These are phyloP conservation scores for Fusarium albidum DNA, from an alignment of 2,329 filamentous ascomycete species.

Conservation along the genomic window DNA sequence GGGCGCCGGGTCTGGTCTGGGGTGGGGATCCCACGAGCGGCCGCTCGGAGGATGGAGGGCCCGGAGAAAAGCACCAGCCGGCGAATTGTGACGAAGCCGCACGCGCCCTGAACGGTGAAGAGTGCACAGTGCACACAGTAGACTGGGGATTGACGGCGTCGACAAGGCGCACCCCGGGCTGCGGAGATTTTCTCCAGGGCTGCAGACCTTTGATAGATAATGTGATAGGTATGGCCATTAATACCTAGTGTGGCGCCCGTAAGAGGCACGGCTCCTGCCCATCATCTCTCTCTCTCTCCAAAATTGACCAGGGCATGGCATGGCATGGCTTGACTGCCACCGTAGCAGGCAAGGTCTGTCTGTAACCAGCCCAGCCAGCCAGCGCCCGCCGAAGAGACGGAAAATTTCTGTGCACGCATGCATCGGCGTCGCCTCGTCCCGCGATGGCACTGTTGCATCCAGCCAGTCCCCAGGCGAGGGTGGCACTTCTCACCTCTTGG, in stretches of 20 bases:
- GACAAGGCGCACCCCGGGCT: conserved; percentile 6
- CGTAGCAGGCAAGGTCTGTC: conserved; percentile 8
- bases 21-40: conserved; percentile 21
- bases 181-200: conserved; percentile 29
- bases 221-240: conserved; percentile 12
- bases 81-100: conserved; percentile 8
- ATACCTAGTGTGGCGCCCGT: conserved; percentile 9
- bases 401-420: conserved; percentile 37
- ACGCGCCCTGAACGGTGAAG: too few relatives aligned
- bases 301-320: conserved; percentile 20
- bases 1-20: conserved; percentile 16
- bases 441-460: conserved; percentile 44
- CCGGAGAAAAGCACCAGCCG: neutral
- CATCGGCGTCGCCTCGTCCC: conserved; percentile 37
- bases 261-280: conserved; percentile 14
- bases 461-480: conserved; percentile 32
- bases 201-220: conserved; percentile 21
- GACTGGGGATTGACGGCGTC: conserved; percentile 11
- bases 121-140: neutral
- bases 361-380: too few relatives aligned
- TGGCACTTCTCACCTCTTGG: conserved; percentile 25
- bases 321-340: conserved; percentile 17
- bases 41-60: conserved; percentile 23
- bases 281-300: conserved; percentile 10
- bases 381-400: conserved; percentile 19